Evolutionary conservation across 768 basidiomycete genomes (phyloP), one percentile per base, ranked within the genome.

Genomic region (Rhodocollybia butyracea): DNA sequence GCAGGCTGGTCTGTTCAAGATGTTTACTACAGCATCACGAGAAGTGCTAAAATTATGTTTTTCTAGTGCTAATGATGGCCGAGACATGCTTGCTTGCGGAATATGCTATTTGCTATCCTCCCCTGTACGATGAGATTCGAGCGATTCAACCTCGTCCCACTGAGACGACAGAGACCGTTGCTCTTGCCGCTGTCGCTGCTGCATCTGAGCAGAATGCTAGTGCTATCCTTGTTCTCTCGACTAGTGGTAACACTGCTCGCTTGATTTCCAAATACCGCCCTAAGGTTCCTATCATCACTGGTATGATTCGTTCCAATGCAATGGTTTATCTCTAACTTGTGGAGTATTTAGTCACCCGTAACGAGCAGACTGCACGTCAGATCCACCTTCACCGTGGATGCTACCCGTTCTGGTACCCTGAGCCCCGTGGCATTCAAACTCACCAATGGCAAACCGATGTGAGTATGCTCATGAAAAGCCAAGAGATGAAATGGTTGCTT

Each of bases 371-470:
- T 24, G 83, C 97, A 15, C 89, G 97, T 60, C 96, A 98, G 75
- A 90, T 95, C 65, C 97, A 98, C 76, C 77, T 99, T 63, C 90
- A 97, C 77, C 87, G 97, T 62, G 96, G 93, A 57, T 91, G 89
- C 73, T 99, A 98, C 73, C 96, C 96, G 24, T 92, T 96, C 82
- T 91, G 87, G 87, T 98, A 97, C 80, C 77, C 86, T 39, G 94
- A 96, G 76, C 90, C 94, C n/a, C 83, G 95, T 46, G 94, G 94
- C 46, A 81, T 95, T 59, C 83, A 84, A 57, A 79, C 81, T 42
- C 84, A 89, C 67, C 94, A 96, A 72, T 99, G 97, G 97, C 97
- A 99, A 77, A 93, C 83, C 39, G 97, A 99, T 72, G 96, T 95
- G 68, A 72, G 90, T 72, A 40, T 19, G 7, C 5, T 21, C 32